Evolutionary conservation across 2,329 filamentous ascomycete species (phyloP).

Genomic region (Cryphonectria naterciae): DNA sequence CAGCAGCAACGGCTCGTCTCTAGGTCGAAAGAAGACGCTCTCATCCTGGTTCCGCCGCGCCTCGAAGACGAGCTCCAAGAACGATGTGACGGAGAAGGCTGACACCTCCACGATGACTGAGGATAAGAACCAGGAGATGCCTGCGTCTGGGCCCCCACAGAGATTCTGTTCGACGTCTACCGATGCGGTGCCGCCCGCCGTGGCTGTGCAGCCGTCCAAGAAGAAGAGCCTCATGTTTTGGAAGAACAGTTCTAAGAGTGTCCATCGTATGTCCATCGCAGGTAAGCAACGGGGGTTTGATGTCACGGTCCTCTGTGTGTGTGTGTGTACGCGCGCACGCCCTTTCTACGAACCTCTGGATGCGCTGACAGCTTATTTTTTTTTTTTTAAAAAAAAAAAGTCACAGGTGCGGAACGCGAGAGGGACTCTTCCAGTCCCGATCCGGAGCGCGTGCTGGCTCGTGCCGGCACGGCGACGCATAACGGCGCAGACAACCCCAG

Average conservation of each 20-base stretch:
- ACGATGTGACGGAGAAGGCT: constrained; percentile 32
- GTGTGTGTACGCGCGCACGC: no score
- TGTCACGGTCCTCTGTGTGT: background rate
- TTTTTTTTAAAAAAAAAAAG: no score
- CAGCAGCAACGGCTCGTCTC: constrained; percentile 30
- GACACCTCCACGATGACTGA: constrained; percentile 14
- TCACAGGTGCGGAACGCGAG: constrained; percentile 39
- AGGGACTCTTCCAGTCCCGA: constrained; percentile 30
- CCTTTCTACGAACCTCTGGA: constrained; percentile 29
- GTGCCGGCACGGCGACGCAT: constrained; percentile 36
- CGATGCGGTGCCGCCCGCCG: constrained; percentile 30
- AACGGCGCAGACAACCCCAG: constrained; percentile 45
- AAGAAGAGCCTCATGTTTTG: constrained; percentile 63
- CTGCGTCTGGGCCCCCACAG: constrained; percentile 9
- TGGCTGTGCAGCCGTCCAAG: constrained; percentile 32
- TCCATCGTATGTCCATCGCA: constrained; percentile 49
- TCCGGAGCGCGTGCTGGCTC: constrained; percentile 24
- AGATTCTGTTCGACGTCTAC: constrained; percentile 31
- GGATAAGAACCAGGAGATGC: constrained; percentile 7
- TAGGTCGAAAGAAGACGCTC: constrained; percentile 46
- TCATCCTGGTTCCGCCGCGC: constrained; percentile 56
- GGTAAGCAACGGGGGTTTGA: constrained; percentile 40
- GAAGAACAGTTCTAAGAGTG: constrained; percentile 49
- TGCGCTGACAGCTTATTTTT: constrained; percentile 2
- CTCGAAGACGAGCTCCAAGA: constrained; percentile 41